Percentiles rank a stretch among this genome's conserved stretches.
Conservation (phyloP, 306 rosid genomes). For the Vigna trinervia region DNA sequence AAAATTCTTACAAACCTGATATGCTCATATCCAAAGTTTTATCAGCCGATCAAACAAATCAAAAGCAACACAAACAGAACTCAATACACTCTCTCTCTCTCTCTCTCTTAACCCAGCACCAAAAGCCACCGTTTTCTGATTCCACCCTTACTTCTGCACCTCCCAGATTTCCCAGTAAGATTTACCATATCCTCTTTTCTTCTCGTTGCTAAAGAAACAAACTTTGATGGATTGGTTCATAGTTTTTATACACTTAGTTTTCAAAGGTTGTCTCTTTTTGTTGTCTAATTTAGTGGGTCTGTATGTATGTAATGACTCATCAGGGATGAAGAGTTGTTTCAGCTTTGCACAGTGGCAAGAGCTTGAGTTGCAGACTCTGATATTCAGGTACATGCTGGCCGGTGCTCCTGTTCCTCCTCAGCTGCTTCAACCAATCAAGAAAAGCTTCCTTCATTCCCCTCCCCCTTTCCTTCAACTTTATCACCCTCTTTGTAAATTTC, state of each 20-base stretch:
- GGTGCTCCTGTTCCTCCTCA: slow-evolving; percentile 7
- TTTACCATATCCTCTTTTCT: neutral
- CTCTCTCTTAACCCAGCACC: neutral
- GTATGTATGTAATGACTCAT: neutral
- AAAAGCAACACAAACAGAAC: neutral
- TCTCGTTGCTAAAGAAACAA: neutral
- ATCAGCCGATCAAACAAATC: slow-evolving; percentile 1
- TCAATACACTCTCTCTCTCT: neutral
- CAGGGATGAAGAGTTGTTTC: neutral
- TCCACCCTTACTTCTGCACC: neutral
- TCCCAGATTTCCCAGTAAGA: neutral
- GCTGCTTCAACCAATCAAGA: slow-evolving; percentile 7
- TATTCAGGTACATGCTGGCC: neutral
- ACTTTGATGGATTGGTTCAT: neutral
- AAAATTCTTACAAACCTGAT: slow-evolving; percentile 2
- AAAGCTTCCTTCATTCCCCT: neutral
- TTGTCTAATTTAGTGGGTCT: neutral
- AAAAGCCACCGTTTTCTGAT: neutral
- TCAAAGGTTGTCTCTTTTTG: neutral
- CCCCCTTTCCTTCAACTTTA: neutral
- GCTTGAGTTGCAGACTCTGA: slow-evolving; percentile 21
- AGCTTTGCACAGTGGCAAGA: slow-evolving; percentile 26
- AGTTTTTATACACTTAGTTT: neutral
- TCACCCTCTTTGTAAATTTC: neutral
- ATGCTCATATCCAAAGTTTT: neutral